Base-by-base conservation (phyloP, 2,329 filamentous ascomycete genomes). In the Helotiales sp. region DNA sequence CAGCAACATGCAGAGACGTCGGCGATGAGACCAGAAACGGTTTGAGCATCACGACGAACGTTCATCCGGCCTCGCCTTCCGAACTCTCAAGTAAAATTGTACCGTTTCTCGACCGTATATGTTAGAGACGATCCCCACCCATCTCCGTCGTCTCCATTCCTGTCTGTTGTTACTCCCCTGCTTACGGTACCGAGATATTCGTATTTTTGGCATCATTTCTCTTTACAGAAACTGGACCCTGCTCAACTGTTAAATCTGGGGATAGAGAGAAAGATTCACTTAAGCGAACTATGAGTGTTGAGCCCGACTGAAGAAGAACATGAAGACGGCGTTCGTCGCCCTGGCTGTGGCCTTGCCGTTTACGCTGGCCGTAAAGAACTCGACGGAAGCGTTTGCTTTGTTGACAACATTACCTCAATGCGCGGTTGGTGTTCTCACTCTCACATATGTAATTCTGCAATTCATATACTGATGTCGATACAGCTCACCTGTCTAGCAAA, bases 201-300 rank as follows among this genome's bases (percentile, higher is more conserved):
- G 3, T 4, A 20, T 1, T 43, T n/a, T 43, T 17, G 17, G 40
- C 11, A 2, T 43, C 40, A 20, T 43, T 43, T 15, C 40, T 43
- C 20, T 43, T 20, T 43, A 17, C 15, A 17, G 40, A 43, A 2
- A n/a, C 3, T 4, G 20, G 20, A 43, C 40, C 40, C 40, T 43
- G 40, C 40, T 43, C 40, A 4, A 43, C 34, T 43, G 40, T n/a
- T 17, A 43, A n/a, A 15, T 20, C 17, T n/a, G 40, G 40, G 6
- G 15, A 7, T 7, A 7, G 34, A 40, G 15, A 1, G 20, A 15
- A 50, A n/a, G 28, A 10, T 26, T 50, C 24, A 30, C 24, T 28
- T n/a, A 50, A n/a, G n/a, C n/a, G n/a, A n/a, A 30, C 30, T 24
- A 57, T 57, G 52, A 57, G 52, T 57, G 52, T 2, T 57, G 52